Evolutionary conservation across 1,139 yeast genomes (phyloP).

Genomic region (Arxiozyma slooffiae): DNA sequence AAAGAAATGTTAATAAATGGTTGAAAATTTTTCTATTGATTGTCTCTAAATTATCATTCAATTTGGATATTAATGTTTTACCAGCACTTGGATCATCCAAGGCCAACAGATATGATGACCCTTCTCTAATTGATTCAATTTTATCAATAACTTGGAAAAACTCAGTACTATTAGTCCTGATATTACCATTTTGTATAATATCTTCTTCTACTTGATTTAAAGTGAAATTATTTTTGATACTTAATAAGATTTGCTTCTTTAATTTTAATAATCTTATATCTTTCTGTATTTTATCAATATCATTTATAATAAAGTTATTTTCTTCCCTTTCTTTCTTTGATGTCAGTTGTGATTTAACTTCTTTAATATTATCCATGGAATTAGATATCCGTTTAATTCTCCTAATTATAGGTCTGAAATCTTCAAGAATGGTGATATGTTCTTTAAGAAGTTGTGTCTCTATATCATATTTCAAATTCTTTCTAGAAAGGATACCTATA

Average conservation of each 20-base stretch:
- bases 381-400: constrained; percentile 32
- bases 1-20: constrained; percentile 30
- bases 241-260: constrained; percentile 47
- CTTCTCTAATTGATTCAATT: constrained; percentile 54
- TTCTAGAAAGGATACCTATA: constrained; percentile 47
- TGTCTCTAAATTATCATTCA: constrained; percentile 34
- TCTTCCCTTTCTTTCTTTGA: constrained; percentile 1
- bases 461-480: constrained; percentile 55
- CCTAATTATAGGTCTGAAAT: constrained; percentile 48
- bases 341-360: constrained; percentile 32
- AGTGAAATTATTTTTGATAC: constrained; percentile 57
- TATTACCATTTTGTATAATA: constrained; percentile 35
- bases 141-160: constrained; percentile 54
- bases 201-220: constrained; percentile 65
- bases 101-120: constrained; percentile 59
- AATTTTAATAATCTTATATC: constrained; percentile 34
- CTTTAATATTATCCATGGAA: constrained; percentile 38
- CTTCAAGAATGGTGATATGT: constrained; percentile 49
- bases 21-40: constrained; percentile 32
- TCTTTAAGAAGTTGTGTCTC: constrained; percentile 63
- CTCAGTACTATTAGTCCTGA: constrained; percentile 38
- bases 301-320: constrained; percentile 6
- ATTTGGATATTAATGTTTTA: constrained; percentile 52
- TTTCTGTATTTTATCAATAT: constrained; percentile 19
- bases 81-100: constrained; percentile 69